Evolutionary conservation across 1,284 basidiomycete species (phyloP).

Genomic region (Moesziomyces antarcticus): DNA sequence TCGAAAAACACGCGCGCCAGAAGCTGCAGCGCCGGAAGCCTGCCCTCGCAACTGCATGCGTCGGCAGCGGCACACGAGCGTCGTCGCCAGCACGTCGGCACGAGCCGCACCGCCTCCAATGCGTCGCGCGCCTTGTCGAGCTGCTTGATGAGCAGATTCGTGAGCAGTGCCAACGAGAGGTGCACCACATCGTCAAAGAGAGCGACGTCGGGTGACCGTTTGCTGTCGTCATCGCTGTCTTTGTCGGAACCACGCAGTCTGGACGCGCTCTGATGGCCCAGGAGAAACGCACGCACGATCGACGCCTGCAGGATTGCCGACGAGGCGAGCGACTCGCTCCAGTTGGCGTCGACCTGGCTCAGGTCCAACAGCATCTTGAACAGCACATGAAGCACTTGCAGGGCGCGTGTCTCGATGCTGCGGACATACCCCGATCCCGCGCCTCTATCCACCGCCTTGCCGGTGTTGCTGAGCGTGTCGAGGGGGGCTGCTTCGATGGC

Average conservation of each 20-base stretch:
- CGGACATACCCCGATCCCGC: neutral
- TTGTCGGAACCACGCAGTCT: neutral
- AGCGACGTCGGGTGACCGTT: slow-evolving; percentile 3
- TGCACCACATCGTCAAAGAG: slow-evolving; percentile 41
- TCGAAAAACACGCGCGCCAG: slow-evolving; percentile 36
- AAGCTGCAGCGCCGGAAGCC: slow-evolving; percentile 11
- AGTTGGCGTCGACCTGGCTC: slow-evolving; percentile 46
- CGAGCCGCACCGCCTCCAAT: slow-evolving; percentile 12
- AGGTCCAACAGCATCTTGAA: slow-evolving; percentile 44
- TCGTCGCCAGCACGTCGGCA: slow-evolving; percentile 20
- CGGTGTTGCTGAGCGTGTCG: neutral
- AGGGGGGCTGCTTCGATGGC: slow-evolving; percentile 30
- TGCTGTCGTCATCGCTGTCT: neutral
- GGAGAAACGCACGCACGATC: slow-evolving; percentile 27
- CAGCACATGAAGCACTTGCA: slow-evolving; percentile 38
- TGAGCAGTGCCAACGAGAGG: slow-evolving; percentile 43
- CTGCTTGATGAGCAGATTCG: slow-evolving; percentile 46
- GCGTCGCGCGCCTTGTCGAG: slow-evolving; percentile 29
- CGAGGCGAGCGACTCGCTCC: slow-evolving; percentile 35
- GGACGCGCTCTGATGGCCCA: slow-evolving; percentile 22
- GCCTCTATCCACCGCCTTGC: neutral
- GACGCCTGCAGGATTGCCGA: slow-evolving; percentile 13
- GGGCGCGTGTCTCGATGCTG: slow-evolving; percentile 6
- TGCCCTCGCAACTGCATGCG: slow-evolving; percentile 16
- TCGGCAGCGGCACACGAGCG: slow-evolving; percentile 6